A percentile compares a stretch with the other conserved stretches of the same genome.
Conservation (phyloP, 495 filamentous ascomycete species). For the Bryoglossum gracile region DNA sequence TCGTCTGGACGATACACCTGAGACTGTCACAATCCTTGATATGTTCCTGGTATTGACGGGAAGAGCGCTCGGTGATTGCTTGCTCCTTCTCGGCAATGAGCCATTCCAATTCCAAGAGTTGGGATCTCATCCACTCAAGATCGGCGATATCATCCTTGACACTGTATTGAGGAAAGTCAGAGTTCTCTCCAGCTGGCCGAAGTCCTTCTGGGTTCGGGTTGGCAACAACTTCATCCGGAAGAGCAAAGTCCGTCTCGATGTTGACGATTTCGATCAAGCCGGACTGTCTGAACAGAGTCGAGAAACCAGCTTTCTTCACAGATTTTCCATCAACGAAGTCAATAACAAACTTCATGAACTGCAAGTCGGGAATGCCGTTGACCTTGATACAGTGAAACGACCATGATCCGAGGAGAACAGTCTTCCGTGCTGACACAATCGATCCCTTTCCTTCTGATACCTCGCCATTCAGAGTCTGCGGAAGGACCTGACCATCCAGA, state of each 20-base stretch:
- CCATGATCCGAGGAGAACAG: constrained; percentile 15
- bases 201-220: constrained; percentile 12
- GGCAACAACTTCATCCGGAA: constrained; percentile 14
- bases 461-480: constrained; percentile 26
- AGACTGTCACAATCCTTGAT: constrained; percentile 23
- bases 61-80: constrained; percentile 5
- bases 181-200: constrained; percentile 1
- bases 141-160: constrained; percentile 20
- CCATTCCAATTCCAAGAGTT: constrained; percentile 15
- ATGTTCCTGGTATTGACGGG: constrained; percentile 4
- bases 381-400: constrained; percentile 26
- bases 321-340: constrained; percentile 30
- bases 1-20: constrained; percentile 20
- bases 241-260: constrained; percentile 24
- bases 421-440: constrained; percentile 5
- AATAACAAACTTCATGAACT: constrained; percentile 40
- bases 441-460: constrained; percentile 11
- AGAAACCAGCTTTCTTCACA: constrained; percentile 34
- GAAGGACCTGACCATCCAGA: constrained; percentile 32
- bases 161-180: background rate
- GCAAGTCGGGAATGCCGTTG: constrained; percentile 34
- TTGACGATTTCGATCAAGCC: constrained; percentile 34
- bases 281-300: constrained; percentile 38
- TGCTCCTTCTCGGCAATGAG: constrained; percentile 20
- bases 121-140: constrained; percentile 14